Evolutionary conservation across 805 yeast genomes (phyloP).

Genomic region (Kodamaea lidongshanica): DNA sequence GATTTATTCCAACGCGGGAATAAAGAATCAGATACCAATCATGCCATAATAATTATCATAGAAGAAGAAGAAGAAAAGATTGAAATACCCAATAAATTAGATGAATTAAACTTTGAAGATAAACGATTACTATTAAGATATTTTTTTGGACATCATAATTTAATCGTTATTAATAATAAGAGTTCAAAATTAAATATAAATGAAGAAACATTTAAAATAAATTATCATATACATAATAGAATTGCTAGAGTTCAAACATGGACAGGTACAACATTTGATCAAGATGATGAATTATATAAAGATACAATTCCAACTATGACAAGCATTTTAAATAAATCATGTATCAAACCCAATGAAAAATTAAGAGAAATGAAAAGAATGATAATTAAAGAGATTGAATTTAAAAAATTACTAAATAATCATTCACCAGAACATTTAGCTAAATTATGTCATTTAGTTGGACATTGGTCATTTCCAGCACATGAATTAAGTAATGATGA

Average conservation of each 20-base stretch:
- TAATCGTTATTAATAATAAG: conserved; percentile 18
- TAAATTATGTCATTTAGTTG: conserved; percentile 36
- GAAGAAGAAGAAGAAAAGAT: conserved; percentile 8
- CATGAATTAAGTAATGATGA: conserved; percentile 62
- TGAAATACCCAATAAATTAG: conserved; percentile 13
- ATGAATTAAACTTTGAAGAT: conserved; percentile 22
- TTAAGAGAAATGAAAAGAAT: conserved; percentile 20
- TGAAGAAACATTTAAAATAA: conserved; percentile 17
- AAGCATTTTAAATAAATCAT: conserved; percentile 19
- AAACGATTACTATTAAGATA: conserved; percentile 27
- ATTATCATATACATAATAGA: conserved; percentile 23
- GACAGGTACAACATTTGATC: conserved; percentile 32
- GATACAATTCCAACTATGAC: conserved; percentile 32
- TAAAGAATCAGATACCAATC: conserved; percentile 28
- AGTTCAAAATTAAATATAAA: conserved; percentile 10
- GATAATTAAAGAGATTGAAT: conserved; percentile 26
- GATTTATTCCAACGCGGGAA: conserved; percentile 27
- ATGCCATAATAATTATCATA: conserved; percentile 26
- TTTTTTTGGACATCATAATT: conserved; percentile 34
- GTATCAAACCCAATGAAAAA: conserved; percentile 20
- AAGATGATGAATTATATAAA: conserved; percentile 16
- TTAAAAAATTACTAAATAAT: conserved; percentile 21
- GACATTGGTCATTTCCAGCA: conserved; percentile 67
- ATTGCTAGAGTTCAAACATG: conserved; percentile 37
- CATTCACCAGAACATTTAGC: conserved; percentile 20